Conservation (phyloP, 345 rosid genomes). For the Heritiera littoralis region DNA sequence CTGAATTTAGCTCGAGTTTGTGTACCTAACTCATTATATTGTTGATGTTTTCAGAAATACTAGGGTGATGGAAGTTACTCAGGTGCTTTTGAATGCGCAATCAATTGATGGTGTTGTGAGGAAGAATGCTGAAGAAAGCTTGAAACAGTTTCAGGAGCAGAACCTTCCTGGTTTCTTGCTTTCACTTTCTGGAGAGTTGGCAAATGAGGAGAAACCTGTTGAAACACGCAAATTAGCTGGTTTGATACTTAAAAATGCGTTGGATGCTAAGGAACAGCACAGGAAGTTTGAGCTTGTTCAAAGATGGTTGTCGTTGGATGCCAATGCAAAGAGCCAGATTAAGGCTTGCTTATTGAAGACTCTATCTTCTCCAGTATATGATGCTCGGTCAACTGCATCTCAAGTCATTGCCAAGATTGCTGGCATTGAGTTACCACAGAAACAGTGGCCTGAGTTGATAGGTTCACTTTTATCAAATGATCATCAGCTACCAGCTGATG, state of each 20-base stretch:
- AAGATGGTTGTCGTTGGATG: conserved; percentile 66
- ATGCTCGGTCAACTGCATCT: conserved; percentile 68
- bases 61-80: conserved; percentile 58
- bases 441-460: conserved; percentile 77
- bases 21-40: not conserved
- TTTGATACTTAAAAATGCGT: conserved; percentile 61
- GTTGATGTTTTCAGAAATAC: conserved; percentile 23
- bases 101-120: conserved; percentile 66
- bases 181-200: conserved; percentile 54
- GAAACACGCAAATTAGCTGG: conserved; percentile 78
- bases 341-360: conserved; percentile 57
- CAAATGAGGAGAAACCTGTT: conserved; percentile 62
- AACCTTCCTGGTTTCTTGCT: conserved; percentile 62
- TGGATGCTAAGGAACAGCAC: conserved; percentile 80
- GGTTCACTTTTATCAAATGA: conserved; percentile 62
- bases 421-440: conserved; percentile 74
- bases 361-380: conserved; percentile 56
- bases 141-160: conserved; percentile 70
- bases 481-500: conserved; percentile 65
- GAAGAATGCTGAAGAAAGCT: conserved; percentile 69
- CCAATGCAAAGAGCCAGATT: conserved; percentile 57
- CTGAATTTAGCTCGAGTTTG: not conserved
- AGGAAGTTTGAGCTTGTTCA: conserved; percentile 48
- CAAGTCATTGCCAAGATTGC: conserved; percentile 77
- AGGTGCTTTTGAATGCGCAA: conserved; percentile 75